Conservation (phyloP, 208 protist species). For the Leishmania turanica region DNA sequence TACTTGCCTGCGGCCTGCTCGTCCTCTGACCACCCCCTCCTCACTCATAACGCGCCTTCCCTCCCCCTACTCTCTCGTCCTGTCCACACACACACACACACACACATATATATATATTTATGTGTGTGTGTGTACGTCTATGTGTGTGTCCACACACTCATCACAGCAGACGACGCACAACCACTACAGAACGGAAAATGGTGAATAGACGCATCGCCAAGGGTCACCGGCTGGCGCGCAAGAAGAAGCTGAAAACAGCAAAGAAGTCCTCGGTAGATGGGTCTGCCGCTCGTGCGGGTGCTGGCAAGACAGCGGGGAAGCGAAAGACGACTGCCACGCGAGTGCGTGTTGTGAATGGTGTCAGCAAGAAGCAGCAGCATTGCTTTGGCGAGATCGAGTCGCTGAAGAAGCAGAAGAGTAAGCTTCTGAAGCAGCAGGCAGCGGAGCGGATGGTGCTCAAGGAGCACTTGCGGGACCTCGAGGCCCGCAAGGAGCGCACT, state of each 20-base stretch:
- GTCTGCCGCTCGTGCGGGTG: conserved; percentile 7
- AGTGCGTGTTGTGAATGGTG: conserved; percentile 18
- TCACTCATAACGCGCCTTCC: not conserved
- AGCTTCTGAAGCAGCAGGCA: conserved; percentile 74
- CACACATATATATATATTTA: not conserved
- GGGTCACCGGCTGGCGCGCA: conserved; percentile 33
- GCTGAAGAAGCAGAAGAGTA: conserved; percentile 51
- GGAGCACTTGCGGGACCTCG: conserved; percentile 77
- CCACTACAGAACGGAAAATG: conserved; percentile 9
- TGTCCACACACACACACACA: not conserved
- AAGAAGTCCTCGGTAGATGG: conserved; percentile 27
- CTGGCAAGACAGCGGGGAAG: conserved; percentile 14
- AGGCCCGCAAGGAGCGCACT: conserved; percentile 61
- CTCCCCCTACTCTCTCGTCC: not conserved
- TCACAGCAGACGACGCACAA: not conserved
- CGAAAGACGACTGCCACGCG: conserved; percentile 7
- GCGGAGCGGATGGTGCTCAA: conserved; percentile 86
- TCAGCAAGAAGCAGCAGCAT: conserved; percentile 19
- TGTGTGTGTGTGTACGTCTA: too few relatives aligned
- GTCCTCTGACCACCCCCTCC: not conserved
- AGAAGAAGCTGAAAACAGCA: conserved; percentile 38
- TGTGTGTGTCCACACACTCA: not conserved
- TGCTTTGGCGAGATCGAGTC: conserved; percentile 20
- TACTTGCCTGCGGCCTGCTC: not conserved
- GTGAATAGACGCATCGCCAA: conserved; percentile 44